phyloP scores from a whole-genome alignment of 495 filamentous ascomycete species.

The Hypoxylon subgilvum region DNA sequence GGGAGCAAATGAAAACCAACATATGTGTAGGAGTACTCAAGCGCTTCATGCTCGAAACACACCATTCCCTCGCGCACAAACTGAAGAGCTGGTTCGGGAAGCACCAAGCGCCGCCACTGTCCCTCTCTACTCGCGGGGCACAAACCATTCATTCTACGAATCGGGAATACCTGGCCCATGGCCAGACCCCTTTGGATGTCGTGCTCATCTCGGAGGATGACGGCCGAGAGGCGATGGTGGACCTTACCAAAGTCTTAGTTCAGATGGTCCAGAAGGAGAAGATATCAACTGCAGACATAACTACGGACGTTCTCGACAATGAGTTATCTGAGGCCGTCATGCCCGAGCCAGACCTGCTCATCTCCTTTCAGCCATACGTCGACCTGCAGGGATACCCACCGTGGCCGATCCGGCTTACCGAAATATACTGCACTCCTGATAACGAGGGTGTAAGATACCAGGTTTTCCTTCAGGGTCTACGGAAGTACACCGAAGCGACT shows the following conservation, averaged over 20 bases:
- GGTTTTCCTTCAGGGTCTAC: slow-evolving; percentile 82
- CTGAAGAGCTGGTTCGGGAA: slow-evolving; percentile 84
- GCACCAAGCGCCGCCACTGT: slow-evolving; percentile 66
- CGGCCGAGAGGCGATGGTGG: slow-evolving; percentile 89
- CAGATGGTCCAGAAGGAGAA: slow-evolving; percentile 94
- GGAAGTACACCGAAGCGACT: slow-evolving; percentile 83
- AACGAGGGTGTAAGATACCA: slow-evolving; percentile 87
- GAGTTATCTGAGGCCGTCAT: slow-evolving; percentile 75
- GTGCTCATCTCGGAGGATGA: slow-evolving; percentile 88
- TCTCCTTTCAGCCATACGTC: slow-evolving; percentile 82
- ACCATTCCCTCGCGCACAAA: slow-evolving; percentile 72
- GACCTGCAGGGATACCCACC: slow-evolving; percentile 91
- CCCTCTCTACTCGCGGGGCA: slow-evolving; percentile 77
- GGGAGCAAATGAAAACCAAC: slow-evolving; percentile 2
- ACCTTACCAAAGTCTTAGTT: slow-evolving; percentile 90
- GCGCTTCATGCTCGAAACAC: slow-evolving; percentile 76
- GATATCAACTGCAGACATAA: slow-evolving; percentile 78
- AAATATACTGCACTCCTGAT: slow-evolving; percentile 82
- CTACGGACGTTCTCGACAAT: slow-evolving; percentile 82
- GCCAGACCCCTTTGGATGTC: slow-evolving; percentile 65
- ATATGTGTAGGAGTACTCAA: slow-evolving; percentile 75
- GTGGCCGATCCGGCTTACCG: slow-evolving; percentile 92
- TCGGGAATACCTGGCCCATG: slow-evolving; percentile 24
- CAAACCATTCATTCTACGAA: slow-evolving; percentile 56
- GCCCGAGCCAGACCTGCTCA: slow-evolving; percentile 84